Evolutionary conservation across 441 rosid species (phyloP), one percentile per base, ranked within the genome.

Genomic region (Melastoma candidum): DNA sequence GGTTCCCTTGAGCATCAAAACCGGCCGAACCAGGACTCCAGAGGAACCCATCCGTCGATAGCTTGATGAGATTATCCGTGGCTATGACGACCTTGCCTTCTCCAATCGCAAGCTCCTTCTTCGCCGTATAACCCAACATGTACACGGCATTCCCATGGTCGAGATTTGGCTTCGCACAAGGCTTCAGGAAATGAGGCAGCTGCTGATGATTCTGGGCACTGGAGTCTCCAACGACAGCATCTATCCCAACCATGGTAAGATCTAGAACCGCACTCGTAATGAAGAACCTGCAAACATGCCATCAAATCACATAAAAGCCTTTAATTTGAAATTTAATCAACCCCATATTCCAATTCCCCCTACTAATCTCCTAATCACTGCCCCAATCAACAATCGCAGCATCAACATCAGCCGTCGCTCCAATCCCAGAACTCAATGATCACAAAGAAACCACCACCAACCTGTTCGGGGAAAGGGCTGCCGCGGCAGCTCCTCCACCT

Each of bases 1-100:
- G 94, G 74, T 87, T 92, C 32, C 95, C 95, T 17, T 83, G 92
- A 44, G 70, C 82, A 72, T 92, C 98, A 64, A 92, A 92, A 47
- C 98, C 98, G 41, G 96, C 96, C 11, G 98, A 85, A 45, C 96
- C 96, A 39, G 89, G 94, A 66, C 76, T 77, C 96, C 89, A 92
- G 0, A 58, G 47, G 59, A 79, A 76, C 51, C 90, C 98, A 66
- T 83, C 80, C 3, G 89, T 85, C 8, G 92, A 92, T 29, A 92
- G 74, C 63, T 92, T 92, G 54, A 92, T 73, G 62, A 92, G 96
- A 77, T 78, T 92, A 59, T 88, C 97, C 0, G 95, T 92, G 54
- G 98, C 97, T 49, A 92, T 84, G 39, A 82, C 92, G 56, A 92
- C 85, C 75, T 92, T 88, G 13, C 95, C 98, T 49, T 92, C 98